Conservation (phyloP, 768 basidiomycete genomes). For the Termitomyces titanicus region DNA sequence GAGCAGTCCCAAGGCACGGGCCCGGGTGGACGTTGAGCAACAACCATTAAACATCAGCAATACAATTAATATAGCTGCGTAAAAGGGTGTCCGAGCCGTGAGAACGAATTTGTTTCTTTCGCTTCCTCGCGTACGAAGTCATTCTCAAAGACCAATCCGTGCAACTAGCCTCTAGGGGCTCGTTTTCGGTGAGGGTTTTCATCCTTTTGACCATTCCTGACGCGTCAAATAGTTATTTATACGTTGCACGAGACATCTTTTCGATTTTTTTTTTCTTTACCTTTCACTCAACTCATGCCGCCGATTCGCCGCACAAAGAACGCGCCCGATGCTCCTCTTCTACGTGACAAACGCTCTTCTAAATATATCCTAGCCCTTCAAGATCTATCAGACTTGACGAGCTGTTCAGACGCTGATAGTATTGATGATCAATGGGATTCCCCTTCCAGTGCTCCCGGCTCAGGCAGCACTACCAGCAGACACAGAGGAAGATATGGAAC, state of each 20-base stretch:
- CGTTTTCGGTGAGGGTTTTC: neutral
- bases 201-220: neutral
- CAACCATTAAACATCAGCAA: neutral
- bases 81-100: neutral
- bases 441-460: neutral
- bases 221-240: neutral
- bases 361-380: neutral
- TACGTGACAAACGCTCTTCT: neutral
- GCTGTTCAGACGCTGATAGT: neutral
- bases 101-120: constrained; percentile 1
- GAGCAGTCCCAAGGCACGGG: neutral
- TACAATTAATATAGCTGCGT: neutral
- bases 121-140: neutral
- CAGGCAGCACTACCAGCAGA: neutral
- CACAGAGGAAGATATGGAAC: neutral
- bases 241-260: neutral
- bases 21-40: neutral
- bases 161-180: neutral
- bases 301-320: neutral
- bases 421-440: neutral
- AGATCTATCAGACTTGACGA: constrained; percentile 2
- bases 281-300: neutral
- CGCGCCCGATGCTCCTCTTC: neutral
- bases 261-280: neutral
- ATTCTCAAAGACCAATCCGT: neutral